Conservation (phyloP, 495 filamentous ascomycete species). For the Talaromyces thailandensis region DNA sequence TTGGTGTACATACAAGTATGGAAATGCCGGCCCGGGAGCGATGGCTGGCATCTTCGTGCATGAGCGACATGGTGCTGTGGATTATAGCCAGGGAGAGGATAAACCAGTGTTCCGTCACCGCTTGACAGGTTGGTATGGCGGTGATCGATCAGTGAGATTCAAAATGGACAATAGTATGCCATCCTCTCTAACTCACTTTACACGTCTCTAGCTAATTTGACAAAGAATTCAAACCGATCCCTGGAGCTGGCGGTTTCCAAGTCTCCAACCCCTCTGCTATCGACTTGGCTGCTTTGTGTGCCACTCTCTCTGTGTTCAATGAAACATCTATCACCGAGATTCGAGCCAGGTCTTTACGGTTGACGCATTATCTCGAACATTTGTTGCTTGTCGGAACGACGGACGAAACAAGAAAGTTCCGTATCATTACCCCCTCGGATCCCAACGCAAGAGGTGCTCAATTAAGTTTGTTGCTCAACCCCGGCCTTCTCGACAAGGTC, state of each 20-base stretch:
- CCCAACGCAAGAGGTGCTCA: slow-evolving; percentile 75
- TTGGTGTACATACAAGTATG: slow-evolving; percentile 98
- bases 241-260: slow-evolving; percentile 53
- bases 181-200: not conserved
- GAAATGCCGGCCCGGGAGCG: slow-evolving; percentile 79
- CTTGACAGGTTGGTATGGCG: slow-evolving; percentile 85
- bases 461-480: slow-evolving; percentile 62
- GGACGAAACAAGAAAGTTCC: slow-evolving; percentile 24
- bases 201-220: slow-evolving; percentile 9
- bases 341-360: slow-evolving; percentile 60
- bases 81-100: slow-evolving; percentile 36
- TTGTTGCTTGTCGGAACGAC: slow-evolving; percentile 45
- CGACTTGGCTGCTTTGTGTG: slow-evolving; percentile 55
- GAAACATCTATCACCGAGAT: slow-evolving; percentile 60
- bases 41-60: slow-evolving; percentile 88
- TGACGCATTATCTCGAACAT: slow-evolving; percentile 76
- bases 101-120: slow-evolving; percentile 43
- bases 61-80: slow-evolving; percentile 52
- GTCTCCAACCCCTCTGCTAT: slow-evolving; percentile 52
- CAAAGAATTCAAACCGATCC: slow-evolving; percentile 61
- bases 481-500: slow-evolving; percentile 60
- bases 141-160: slow-evolving; percentile 67
- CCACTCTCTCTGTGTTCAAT: slow-evolving; percentile 69
- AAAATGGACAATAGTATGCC: slow-evolving; percentile 59
- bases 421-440: slow-evolving; percentile 74